A percentile compares a stretch with the other conserved stretches of the same genome.
Conservation (phyloP, 306 rosid genomes). For the Crotalaria pallida region DNA sequence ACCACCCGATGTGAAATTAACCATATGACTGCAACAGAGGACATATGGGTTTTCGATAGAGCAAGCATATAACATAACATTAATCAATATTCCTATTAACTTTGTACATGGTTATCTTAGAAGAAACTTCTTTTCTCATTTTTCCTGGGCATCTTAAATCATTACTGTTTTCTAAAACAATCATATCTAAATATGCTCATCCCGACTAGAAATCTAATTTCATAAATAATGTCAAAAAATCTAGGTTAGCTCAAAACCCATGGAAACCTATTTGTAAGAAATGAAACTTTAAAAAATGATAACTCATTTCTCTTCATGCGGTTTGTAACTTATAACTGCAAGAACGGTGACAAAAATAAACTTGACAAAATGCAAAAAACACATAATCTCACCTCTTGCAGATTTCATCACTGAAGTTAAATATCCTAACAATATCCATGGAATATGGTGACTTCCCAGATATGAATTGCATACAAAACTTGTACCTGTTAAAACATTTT, state of each 20-base stretch:
- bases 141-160: background rate
- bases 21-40: background rate
- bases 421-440: constrained; percentile 80
- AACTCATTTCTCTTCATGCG: no score
- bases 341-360: background rate
- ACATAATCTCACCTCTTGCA: constrained; percentile 57
- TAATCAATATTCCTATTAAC: background rate
- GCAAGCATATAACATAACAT: background rate
- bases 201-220: background rate
- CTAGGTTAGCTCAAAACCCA: background rate
- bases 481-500: constrained; percentile 50
- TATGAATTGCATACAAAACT: constrained; percentile 75
- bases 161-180: background rate
- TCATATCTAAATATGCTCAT: background rate
- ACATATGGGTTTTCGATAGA: background rate
- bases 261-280: background rate
- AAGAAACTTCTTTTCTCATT: constrained; percentile 3
- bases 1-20: constrained; percentile 1
- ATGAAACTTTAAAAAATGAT: background rate
- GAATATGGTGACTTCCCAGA: constrained; percentile 60
- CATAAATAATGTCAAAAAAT: background rate
- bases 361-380: background rate
- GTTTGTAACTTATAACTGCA: background rate
- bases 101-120: background rate
- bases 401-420: constrained; percentile 68